phyloP scores from a whole-genome alignment of 306 rosid genomes.

The Medicago ruthenica region DNA sequence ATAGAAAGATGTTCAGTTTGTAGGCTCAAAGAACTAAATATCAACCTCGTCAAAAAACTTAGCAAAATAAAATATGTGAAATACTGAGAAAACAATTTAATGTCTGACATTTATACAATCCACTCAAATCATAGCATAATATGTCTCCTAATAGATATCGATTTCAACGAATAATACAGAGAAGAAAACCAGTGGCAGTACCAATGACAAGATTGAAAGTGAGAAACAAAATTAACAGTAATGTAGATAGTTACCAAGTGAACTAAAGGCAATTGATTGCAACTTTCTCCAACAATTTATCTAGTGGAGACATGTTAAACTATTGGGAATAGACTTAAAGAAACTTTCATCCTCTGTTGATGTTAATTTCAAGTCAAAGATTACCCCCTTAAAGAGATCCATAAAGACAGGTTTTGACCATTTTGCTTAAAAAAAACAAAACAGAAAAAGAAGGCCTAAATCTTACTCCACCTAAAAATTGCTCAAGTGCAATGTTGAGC shows the following conservation, averaged over 20 bases:
- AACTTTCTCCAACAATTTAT: no score
- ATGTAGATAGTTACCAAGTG: not conserved
- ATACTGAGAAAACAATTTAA: not conserved
- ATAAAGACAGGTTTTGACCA: slow-evolving; percentile 21
- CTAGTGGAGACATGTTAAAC: slow-evolving; percentile 5
- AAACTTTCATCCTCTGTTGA: slow-evolving; percentile 29
- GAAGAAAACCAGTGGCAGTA: not conserved
- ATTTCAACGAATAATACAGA: slow-evolving; percentile 24
- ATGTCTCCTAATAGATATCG: slow-evolving; percentile 1
- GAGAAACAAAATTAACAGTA: not conserved
- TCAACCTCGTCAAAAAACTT: not conserved
- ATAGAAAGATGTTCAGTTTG: slow-evolving; percentile 6
- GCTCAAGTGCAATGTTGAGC: not conserved
- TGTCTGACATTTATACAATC: not conserved
- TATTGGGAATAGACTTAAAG: not conserved
- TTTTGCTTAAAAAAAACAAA: slow-evolving; percentile 19
- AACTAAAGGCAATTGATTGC: no score
- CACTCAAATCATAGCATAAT: slow-evolving; percentile 16
- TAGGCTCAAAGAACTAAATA: not conserved
- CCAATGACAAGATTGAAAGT: slow-evolving; percentile 22
- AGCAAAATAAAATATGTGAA: not conserved
- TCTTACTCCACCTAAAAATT: not conserved
- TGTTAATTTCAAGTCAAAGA: slow-evolving; percentile 1
- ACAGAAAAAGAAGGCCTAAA: slow-evolving; percentile 29
- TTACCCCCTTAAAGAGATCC: not conserved